Evolutionary conservation across 2,329 filamentous ascomycete genomes (phyloP).

Genomic region (Torrubiella hemipterigena): DNA sequence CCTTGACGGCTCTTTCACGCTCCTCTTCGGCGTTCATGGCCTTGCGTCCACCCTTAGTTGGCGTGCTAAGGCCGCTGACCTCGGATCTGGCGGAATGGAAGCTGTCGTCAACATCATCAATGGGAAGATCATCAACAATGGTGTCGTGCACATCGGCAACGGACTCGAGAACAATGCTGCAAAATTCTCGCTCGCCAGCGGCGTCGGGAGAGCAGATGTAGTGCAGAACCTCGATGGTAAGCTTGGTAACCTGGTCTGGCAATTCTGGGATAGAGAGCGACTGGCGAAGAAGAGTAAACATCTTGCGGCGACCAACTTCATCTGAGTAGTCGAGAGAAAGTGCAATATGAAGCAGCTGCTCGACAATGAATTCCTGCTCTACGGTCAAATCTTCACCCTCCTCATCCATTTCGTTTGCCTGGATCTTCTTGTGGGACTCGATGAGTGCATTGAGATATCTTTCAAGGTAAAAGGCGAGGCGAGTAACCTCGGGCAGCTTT

Average conservation of each 20-base stretch:
- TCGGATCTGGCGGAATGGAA: constrained; percentile 92
- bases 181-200: constrained; percentile 71
- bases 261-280: constrained; percentile 75
- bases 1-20: constrained; percentile 65
- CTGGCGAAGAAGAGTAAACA: constrained; percentile 84
- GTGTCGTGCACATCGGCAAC: constrained; percentile 95
- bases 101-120: constrained; percentile 51
- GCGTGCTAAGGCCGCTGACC: constrained; percentile 54
- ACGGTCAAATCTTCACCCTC: constrained; percentile 72
- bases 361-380: constrained; percentile 89
- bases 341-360: constrained; percentile 87
- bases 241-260: constrained; percentile 84
- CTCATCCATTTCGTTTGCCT: constrained; percentile 43
- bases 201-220: constrained; percentile 68
- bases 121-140: constrained; percentile 59
- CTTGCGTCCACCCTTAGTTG: constrained; percentile 30
- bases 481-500: constrained; percentile 90
- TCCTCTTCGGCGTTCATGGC: constrained; percentile 52
- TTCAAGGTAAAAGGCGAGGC: constrained; percentile 76
- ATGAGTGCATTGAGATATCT: constrained; percentile 62
- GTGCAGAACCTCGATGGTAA: constrained; percentile 70
- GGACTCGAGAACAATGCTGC: constrained; percentile 77
- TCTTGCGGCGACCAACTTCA: constrained; percentile 86
- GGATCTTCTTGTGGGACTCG: constrained; percentile 47
- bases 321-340: constrained; percentile 94